Base-by-base conservation (phyloP, 345 rosid species). In the Salix udensis region DNA sequence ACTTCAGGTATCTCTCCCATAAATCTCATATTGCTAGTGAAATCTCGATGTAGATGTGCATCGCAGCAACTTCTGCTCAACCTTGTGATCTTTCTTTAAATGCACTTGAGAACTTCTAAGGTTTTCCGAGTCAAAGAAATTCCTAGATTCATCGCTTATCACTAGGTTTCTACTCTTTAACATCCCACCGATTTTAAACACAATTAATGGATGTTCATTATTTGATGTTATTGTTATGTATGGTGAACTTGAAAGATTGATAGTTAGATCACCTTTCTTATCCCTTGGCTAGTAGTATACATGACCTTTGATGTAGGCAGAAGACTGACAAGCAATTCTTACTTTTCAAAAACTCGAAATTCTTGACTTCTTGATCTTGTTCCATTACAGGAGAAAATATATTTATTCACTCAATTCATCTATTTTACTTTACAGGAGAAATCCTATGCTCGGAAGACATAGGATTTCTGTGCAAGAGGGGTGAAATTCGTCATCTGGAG, bases 1-100 rank as follows among this genome's bases (percentile, higher is more conserved):
- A 98, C 76, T 93, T 96, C 88, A 90, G 98, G 99, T 94, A 86
- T 30, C 31, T 79, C 53, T 23, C 36, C 36, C 36, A 34, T 34
- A 34, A 34, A 34, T 34, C 36, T 34, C 36, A 34, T 0, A 34
- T 34, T 34, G 36, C 71, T 10, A 74, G 10, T 67, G 36, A 42
- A 48, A 8, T 50, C 52, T 71, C n/a, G 7, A 61, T 52, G 55
- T 58, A 53, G 26, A 64, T 28, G 31, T 23, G 18, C 4, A 14
- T 37, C 28, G 42, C 68, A 46, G 67, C 48, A 65, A n/a, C 65
- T 68, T 37, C 23, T 40, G 37, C 18, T 36, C 60, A 61, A 74
- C 13, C 8, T 23, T 14, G 12, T 40, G 36, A 34, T 34, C 36
- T 30, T 28, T 23, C 18, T 42, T 60, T 66, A 60, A 67, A 65